Evolutionary conservation across 371 early-diverging fungal species (phyloP).

Genomic region (Basidiobolus meristosporus): DNA sequence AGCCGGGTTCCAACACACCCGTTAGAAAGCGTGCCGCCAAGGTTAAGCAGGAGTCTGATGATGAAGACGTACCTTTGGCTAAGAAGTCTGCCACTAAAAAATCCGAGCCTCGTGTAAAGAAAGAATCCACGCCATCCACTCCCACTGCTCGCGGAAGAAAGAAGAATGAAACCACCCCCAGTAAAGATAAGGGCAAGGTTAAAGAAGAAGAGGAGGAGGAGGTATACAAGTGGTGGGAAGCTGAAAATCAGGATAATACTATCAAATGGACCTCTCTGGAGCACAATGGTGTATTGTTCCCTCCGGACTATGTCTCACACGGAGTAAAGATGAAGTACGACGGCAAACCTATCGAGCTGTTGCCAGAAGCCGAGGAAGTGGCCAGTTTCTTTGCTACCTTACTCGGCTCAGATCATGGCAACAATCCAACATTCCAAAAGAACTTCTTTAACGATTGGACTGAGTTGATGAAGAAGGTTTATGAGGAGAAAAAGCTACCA

Average conservation of each 20-base stretch:
- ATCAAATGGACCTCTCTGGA: constrained; percentile 74
- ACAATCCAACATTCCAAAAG: constrained; percentile 63
- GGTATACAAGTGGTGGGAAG: constrained; percentile 28
- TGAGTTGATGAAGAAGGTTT: constrained; percentile 23
- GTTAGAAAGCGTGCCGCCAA: too few relatives aligned
- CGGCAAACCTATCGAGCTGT: constrained; percentile 51
- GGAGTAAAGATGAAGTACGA: constrained; percentile 76
- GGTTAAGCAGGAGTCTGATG: too few relatives aligned
- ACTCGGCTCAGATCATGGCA: constrained; percentile 65
- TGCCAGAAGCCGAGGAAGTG: constrained; percentile 81
- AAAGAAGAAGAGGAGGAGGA: constrained; percentile 21
- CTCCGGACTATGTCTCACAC: constrained; percentile 84
- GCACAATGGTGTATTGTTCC: constrained; percentile 82
- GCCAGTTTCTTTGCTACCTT: constrained; percentile 85
- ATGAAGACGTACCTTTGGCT: too few relatives aligned
- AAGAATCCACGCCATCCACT: too few relatives aligned
- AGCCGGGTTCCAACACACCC: too few relatives aligned
- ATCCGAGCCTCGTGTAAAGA: too few relatives aligned
- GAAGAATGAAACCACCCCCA: neutral
- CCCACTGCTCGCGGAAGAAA: too few relatives aligned
- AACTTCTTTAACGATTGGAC: constrained; percentile 88
- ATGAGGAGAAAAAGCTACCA: constrained; percentile 7
- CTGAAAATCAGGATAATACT: constrained; percentile 20
- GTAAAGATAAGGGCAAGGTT: neutral
- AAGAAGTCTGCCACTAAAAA: too few relatives aligned